Conservation (phyloP, 1,284 basidiomycete species). For the Ceratobasidium sp. region DNA sequence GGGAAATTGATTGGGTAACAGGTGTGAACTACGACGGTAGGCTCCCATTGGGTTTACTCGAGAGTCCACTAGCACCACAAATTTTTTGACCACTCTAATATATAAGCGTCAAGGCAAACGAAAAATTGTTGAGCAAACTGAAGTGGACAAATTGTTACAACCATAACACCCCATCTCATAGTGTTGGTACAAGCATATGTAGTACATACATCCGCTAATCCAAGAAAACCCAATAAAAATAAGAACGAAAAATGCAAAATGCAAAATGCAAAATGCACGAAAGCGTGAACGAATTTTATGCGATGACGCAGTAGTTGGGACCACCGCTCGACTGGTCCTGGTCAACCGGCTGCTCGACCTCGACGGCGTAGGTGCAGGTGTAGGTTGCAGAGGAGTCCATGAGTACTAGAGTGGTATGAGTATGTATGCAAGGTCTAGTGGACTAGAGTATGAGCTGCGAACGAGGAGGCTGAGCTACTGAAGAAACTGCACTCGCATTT, state of each 20-base stretch:
- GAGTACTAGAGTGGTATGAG: neutral
- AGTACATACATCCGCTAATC: neutral
- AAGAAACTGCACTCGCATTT: neutral
- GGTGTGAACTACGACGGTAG: no score
- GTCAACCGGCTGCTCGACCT: conserved; percentile 29
- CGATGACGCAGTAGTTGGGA: conserved; percentile 27
- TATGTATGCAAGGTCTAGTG: neutral
- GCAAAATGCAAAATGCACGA: neutral
- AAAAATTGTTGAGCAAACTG: no score
- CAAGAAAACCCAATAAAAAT: neutral
- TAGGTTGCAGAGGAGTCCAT: conserved; percentile 29
- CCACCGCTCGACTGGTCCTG: conserved; percentile 10
- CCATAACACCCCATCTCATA: no score
- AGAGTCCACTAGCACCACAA: no score
- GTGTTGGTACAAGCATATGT: neutral
- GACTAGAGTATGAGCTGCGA: neutral
- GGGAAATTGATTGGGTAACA: no score
- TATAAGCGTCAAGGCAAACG: no score
- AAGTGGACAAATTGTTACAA: no score
- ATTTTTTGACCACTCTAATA: no score
- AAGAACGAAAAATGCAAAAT: neutral
- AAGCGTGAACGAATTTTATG: neutral
- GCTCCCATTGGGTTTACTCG: no score
- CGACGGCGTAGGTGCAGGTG: conserved; percentile 20
- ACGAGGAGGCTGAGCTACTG: neutral